These are phyloP conservation scores for Immersiporthe knoxdaviesiana DNA, from an alignment of 2,329 filamentous ascomycete species.

Conservation along the genomic window DNA sequence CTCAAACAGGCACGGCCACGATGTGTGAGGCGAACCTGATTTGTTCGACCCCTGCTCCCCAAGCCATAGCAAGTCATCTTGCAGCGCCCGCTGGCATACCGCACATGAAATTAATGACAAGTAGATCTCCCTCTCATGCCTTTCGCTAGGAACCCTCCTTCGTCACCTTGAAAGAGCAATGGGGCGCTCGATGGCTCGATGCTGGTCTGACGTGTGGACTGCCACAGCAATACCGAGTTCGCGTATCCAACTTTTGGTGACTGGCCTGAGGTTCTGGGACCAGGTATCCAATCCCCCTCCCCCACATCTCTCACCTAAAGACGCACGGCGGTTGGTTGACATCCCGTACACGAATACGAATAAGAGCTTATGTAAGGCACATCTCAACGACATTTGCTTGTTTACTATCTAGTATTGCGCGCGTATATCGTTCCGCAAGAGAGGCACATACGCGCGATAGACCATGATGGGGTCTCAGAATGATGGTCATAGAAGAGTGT, in stretches of 20 bases:
- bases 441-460: background rate
- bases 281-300: slow-evolving; percentile 2
- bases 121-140: no score
- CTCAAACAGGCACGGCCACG: background rate
- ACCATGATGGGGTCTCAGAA: background rate
- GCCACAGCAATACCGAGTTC: no score
- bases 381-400: background rate
- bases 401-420: no score
- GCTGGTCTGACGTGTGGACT: slow-evolving; percentile 24
- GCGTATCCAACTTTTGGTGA: background rate
- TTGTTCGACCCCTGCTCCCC: background rate
- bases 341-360: slow-evolving; percentile 24
- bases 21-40: background rate
- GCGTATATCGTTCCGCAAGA: background rate
- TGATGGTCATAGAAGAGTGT: no score
- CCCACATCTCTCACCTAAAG: background rate
- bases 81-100: background rate
- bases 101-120: background rate
- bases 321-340: background rate
- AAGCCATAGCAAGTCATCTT: background rate
- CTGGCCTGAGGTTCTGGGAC: slow-evolving; percentile 9
- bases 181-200: slow-evolving; percentile 1
- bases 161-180: background rate
- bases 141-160: background rate
- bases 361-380: slow-evolving; percentile 21